Evolutionary conservation across 1,284 basidiomycete genomes (phyloP), one percentile per base, ranked within the genome.

Genomic region (Amylostereum areolatum): DNA sequence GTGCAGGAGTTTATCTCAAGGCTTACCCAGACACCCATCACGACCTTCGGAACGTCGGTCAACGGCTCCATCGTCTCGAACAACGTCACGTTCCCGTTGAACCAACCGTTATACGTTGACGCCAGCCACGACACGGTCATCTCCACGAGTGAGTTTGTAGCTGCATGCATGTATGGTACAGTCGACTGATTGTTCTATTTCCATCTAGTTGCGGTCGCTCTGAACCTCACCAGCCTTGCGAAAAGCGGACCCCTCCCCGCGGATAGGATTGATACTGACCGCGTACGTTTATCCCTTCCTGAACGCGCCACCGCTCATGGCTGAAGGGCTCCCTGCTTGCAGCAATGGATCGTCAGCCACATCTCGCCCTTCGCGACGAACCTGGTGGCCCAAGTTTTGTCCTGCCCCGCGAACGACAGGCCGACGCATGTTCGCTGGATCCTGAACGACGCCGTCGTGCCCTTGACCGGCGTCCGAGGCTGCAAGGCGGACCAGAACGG

Each of bases 211-310:
- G 61, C 78, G 9, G 73, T 76, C 2, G 74, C 82, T 1, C 66
- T 85, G 62, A 84, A 85, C 63, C 74, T 87, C 50, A 81, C 83
- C 1, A 69, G 70, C 4, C 73, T 87, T 43, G 71, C 77, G 27
- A 68, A 68, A 2, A 68, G 65, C 36, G 83, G 81, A 0, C 75
- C 79, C 2, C 66, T 82, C 1, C 82, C 83, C 0, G 67, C 73
- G 0, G 74, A 76, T 51, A 76, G 77, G 56, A 85, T 85, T 36
- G 80, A 80, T 0, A 64, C 69, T 40, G 63, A 79, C 48, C 74
- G 76, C 54, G 75, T 77, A 52, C 32, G 64, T 53, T 2, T 37
- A 4, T 47, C 31, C 18, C 9, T 10, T 12, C 12, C 37, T 37
- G 8, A 24, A 6, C 25, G 4, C 33, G 42, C 29, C 36, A 34